These are phyloP conservation scores for Lasiodiplodia gonubiensis DNA, from an alignment of 2,329 filamentous ascomycete genomes.

Conservation along the genomic window DNA sequence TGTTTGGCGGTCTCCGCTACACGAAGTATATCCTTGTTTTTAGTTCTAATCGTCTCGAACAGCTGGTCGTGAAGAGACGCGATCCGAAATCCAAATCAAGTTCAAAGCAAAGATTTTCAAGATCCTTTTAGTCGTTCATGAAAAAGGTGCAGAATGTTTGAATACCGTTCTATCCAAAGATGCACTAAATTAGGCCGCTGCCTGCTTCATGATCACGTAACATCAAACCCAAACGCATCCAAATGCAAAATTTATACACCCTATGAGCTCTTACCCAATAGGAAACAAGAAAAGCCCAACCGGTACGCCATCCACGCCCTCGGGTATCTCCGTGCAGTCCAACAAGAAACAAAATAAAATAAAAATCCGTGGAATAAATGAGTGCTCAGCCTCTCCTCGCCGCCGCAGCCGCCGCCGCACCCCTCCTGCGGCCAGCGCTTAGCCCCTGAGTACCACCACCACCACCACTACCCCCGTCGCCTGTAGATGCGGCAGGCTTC, in stretches of 20 bases:
- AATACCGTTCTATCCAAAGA: neutral
- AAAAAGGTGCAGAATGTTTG: neutral
- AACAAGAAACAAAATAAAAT: neutral
- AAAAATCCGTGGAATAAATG: neutral
- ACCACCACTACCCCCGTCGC: neutral
- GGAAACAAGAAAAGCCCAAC: too few species aligned
- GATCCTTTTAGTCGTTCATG: neutral
- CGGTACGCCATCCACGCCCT: too few species aligned
- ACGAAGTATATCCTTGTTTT: neutral
- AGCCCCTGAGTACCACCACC: neutral
- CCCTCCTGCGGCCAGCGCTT: constrained; percentile 4
- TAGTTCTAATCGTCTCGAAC: neutral
- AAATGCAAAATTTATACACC: too few species aligned
- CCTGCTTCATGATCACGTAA: too few species aligned
- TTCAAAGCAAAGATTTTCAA: neutral
- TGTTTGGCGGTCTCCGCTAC: neutral
- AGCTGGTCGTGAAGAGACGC: neutral
- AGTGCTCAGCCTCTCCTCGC: neutral
- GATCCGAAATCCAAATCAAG: neutral
- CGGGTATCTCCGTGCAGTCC: too few species aligned
- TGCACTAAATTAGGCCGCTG: neutral
- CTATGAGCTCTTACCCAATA: too few species aligned
- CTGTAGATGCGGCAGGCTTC: neutral
- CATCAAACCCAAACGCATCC: too few species aligned
- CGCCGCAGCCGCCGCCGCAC: neutral